A percentile compares a stretch with the other conserved stretches of the same genome.
phyloP scores from a whole-genome alignment of 495 filamentous ascomycete species.

The Acidiella bohemica region DNA sequence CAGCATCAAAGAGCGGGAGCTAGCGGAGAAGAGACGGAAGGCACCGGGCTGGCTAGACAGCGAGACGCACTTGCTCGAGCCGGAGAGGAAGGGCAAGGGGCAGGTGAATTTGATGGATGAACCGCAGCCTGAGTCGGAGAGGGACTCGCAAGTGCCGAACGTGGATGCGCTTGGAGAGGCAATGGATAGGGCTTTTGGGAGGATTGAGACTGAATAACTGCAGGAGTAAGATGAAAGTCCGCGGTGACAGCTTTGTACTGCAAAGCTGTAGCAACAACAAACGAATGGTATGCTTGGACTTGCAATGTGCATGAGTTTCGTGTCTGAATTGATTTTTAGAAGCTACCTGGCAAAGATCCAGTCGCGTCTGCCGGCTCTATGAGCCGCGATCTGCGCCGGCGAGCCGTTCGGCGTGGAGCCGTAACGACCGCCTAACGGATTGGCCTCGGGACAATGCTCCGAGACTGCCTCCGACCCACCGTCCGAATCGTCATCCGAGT shows the following conservation, averaged over 20 bases:
- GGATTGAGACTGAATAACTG: slow-evolving; percentile 24
- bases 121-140: slow-evolving; percentile 36
- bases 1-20: slow-evolving; percentile 55
- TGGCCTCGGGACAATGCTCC: no score
- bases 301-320: not conserved
- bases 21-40: slow-evolving; percentile 81
- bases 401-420: no score
- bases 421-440: no score
- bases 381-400: no score
- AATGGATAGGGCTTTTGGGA: slow-evolving; percentile 80
- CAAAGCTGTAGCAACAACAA: not conserved
- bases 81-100: slow-evolving; percentile 35
- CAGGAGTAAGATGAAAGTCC: not conserved
- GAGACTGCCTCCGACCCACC: no score
- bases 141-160: slow-evolving; percentile 30
- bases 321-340: not conserved
- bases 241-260: not conserved
- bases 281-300: not conserved
- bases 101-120: slow-evolving; percentile 18
- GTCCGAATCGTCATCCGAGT: no score
- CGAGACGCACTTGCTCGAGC: slow-evolving; percentile 70
- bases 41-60: slow-evolving; percentile 93
- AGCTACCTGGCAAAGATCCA: no score
- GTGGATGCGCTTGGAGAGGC: slow-evolving; percentile 45
- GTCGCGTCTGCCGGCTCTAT: no score